Percentiles rank a stretch among this genome's conserved stretches.
Evolutionary conservation across 192 early-diverging fungal genomes (phyloP).

Genomic region (Coemansia sp.): DNA sequence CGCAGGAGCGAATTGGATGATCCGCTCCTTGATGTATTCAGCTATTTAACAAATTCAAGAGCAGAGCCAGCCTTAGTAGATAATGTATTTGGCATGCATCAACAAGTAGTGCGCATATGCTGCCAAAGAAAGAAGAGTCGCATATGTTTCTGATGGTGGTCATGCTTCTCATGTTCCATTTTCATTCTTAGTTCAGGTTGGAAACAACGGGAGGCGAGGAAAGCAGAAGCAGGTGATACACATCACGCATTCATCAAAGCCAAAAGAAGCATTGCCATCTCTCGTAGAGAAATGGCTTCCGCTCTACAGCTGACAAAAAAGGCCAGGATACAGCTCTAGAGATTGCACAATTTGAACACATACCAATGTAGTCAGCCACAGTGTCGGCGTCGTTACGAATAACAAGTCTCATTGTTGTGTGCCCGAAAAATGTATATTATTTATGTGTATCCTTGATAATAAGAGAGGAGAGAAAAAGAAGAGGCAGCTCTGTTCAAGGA

Average conservation of each 20-base stretch:
- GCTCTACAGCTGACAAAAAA: background rate
- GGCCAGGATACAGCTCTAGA: background rate
- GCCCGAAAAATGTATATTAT: background rate
- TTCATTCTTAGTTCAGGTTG: background rate
- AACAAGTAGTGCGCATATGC: too few relatives aligned
- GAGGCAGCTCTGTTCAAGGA: background rate
- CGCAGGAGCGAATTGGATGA: constrained; percentile 73
- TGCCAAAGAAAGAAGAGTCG: background rate
- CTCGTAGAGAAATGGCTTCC: too few relatives aligned
- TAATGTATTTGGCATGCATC: too few relatives aligned
- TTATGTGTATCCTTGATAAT: background rate
- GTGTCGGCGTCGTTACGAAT: constrained; percentile 71
- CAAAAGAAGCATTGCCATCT: too few relatives aligned
- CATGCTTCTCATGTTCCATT: background rate
- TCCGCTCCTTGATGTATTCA: constrained; percentile 77
- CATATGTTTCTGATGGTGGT: background rate
- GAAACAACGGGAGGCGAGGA: background rate
- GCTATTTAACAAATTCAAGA: constrained; percentile 43
- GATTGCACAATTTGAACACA: constrained; percentile 33
- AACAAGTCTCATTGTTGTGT: constrained; percentile 65
- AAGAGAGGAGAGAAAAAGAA: constrained; percentile 12
- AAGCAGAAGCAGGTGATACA: background rate
- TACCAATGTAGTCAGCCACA: constrained; percentile 71
- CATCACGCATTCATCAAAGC: too few relatives aligned
- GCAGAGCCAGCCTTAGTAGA: constrained; percentile 43